Percentiles rank a stretch among this genome's conserved stretches.
Conservation (phyloP, 2,329 filamentous ascomycete genomes). For the Alternaria sp. region DNA sequence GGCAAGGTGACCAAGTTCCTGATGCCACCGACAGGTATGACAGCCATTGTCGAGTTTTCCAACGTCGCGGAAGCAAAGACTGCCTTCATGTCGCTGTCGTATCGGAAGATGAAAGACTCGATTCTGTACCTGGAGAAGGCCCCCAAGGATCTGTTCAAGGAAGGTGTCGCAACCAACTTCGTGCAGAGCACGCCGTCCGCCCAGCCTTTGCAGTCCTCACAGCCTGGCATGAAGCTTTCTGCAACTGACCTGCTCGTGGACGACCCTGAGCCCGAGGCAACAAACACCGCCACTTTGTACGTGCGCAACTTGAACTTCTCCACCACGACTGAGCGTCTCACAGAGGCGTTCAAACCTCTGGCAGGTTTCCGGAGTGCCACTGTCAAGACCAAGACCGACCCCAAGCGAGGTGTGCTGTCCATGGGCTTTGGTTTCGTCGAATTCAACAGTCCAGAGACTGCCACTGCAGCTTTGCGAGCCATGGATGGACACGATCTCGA, state of each 20-base stretch:
- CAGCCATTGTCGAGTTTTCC: conserved; percentile 89
- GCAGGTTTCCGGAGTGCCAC: conserved; percentile 87
- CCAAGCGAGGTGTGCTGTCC: conserved; percentile 89
- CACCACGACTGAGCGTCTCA: conserved; percentile 78
- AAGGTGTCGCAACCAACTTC: conserved; percentile 37
- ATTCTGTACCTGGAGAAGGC: conserved; percentile 94
- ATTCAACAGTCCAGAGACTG: conserved; percentile 78
- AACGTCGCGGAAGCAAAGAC: conserved; percentile 79
- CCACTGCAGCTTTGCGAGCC: conserved; percentile 77
- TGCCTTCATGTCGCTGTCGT: conserved; percentile 84
- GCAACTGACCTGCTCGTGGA: conserved; percentile 71
- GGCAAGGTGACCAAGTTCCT: conserved; percentile 81
- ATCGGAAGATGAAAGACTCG: conserved; percentile 88
- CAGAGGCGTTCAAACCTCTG: conserved; percentile 78
- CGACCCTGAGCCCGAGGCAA: conserved; percentile 58
- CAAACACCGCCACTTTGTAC: conserved; percentile 82
- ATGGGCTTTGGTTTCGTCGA: conserved; percentile 96
- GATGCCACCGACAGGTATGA: conserved; percentile 91
- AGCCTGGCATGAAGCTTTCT: conserved; percentile 62
- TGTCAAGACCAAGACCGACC: conserved; percentile 91
- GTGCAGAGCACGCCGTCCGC: conserved; percentile 37
- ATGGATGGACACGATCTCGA: conserved; percentile 92
- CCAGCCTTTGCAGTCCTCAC: conserved; percentile 15
- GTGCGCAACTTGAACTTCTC: conserved; percentile 93
- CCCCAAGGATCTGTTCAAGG: conserved; percentile 77